These are phyloP conservation scores for Plicaturopsis crispa DNA, from an alignment of 768 basidiomycete species.

Conservation along the genomic window DNA sequence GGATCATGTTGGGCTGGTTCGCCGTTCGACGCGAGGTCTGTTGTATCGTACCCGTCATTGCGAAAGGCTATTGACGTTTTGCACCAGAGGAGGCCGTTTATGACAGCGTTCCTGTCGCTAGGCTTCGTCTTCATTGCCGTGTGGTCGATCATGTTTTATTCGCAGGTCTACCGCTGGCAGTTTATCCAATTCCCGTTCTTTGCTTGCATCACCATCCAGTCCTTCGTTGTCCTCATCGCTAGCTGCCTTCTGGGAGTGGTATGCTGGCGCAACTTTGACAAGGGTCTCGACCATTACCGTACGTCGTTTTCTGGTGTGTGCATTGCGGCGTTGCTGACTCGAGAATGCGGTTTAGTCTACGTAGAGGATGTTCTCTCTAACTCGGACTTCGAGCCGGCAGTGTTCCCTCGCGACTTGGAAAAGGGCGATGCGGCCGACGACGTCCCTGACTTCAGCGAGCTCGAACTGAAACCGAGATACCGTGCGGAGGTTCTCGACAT, in stretches of 20 bases:
- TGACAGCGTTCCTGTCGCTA: constrained; percentile 35
- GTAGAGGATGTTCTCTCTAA: constrained; percentile 31
- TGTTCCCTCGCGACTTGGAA: constrained; percentile 25
- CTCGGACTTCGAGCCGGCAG: constrained; percentile 29
- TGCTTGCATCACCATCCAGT: constrained; percentile 34
- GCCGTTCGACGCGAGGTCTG: neutral
- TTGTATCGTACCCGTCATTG: constrained; percentile 8
- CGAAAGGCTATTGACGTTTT: constrained; percentile 51
- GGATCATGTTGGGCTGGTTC: constrained; percentile 38
- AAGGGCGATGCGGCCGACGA: too few species aligned
- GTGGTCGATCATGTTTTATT: constrained; percentile 41
- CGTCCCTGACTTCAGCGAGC: constrained; percentile 4
- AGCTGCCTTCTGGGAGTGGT: constrained; percentile 38
- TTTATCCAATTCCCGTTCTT: constrained; percentile 43
- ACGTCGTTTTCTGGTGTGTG: constrained; percentile 16
- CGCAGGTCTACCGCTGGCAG: constrained; percentile 35
- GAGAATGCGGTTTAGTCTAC: constrained; percentile 19
- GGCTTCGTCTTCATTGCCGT: constrained; percentile 26
- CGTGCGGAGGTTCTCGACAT: neutral
- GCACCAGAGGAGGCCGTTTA: constrained; percentile 32
- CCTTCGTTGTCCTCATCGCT: constrained; percentile 26
- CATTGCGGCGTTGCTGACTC: neutral
- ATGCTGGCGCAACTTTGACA: constrained; percentile 45
- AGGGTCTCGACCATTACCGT: constrained; percentile 52
- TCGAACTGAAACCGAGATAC: constrained; percentile 3